These are phyloP conservation scores for Arthrocladium fulminans DNA, from an alignment of 2,329 filamentous ascomycete species.

Conservation along the genomic window DNA sequence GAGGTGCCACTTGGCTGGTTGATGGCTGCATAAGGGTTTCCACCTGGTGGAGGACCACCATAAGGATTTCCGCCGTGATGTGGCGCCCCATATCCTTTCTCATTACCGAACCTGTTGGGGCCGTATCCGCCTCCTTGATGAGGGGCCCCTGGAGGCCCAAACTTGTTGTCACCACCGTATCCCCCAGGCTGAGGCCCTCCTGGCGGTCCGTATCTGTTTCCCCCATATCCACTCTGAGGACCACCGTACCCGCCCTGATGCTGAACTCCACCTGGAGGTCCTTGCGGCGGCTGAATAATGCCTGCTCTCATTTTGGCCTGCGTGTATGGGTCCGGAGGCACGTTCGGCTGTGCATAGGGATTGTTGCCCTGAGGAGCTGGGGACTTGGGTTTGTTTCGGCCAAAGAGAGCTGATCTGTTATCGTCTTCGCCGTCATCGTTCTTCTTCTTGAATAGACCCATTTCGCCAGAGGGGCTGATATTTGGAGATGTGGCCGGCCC, in stretches of 20 bases:
- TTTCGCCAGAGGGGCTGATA: conserved; percentile 17
- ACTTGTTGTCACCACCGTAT: conserved; percentile 22
- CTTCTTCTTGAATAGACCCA: conserved; percentile 45
- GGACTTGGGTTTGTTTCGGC: conserved; percentile 47
- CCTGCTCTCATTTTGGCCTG: conserved; percentile 38
- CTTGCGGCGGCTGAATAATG: conserved; percentile 28
- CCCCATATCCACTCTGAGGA: conserved; percentile 23
- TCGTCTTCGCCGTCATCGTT: conserved; percentile 44
- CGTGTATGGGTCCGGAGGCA: conserved; percentile 47
- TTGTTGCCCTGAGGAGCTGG: conserved; percentile 42
- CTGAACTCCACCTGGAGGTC: conserved; percentile 8
- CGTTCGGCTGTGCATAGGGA: conserved; percentile 48
- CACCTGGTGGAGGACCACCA: conserved; percentile 32
- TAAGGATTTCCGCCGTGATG: conserved; percentile 36
- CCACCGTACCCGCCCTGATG: conserved; percentile 9
- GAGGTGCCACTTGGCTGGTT: conserved; percentile 33
- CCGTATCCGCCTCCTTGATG: conserved; percentile 29
- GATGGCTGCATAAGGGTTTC: conserved; percentile 27
- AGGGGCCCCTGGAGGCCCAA: not conserved
- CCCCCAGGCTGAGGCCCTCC: conserved; percentile 15
- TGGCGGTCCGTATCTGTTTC: conserved; percentile 17
- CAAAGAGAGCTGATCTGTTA: conserved; percentile 51
- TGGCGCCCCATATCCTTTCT: conserved; percentile 44
- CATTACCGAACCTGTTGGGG: conserved; percentile 35
- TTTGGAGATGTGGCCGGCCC: too few relatives aligned